Conservation (phyloP, 2,329 filamentous ascomycete species). For the Colletotrichum acutatum region DNA sequence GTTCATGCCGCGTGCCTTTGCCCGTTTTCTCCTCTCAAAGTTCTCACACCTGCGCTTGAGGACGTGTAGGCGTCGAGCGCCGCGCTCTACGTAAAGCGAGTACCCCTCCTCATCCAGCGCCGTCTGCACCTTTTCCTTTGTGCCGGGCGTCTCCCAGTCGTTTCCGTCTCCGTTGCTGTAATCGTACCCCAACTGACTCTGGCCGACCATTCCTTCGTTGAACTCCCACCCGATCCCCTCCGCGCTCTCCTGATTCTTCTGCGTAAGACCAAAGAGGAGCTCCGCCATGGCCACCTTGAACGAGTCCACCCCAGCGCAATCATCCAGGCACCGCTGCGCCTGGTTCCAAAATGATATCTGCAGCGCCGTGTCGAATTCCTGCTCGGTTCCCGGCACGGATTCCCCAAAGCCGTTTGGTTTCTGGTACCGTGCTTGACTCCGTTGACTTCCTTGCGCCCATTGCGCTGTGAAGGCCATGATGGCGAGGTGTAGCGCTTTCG, state of each 20-base stretch:
- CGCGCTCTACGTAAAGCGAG: constrained; percentile 50
- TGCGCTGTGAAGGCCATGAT: constrained; percentile 66
- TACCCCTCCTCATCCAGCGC: constrained; percentile 42
- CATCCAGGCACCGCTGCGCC: constrained; percentile 48
- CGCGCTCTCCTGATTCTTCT: constrained; percentile 37
- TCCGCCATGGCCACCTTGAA: constrained; percentile 51
- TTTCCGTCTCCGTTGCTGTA: not conserved
- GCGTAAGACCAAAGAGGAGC: constrained; percentile 50
- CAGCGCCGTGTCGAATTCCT: constrained; percentile 51
- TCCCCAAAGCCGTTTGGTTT: constrained; percentile 22
- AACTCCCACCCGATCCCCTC: constrained; percentile 35
- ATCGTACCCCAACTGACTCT: too few species aligned
- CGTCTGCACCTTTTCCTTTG: constrained; percentile 21
- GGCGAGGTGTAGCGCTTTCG: constrained; percentile 57
- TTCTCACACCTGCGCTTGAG: constrained; percentile 49
- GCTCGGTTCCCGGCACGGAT: constrained; percentile 39
- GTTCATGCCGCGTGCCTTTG: not conserved
- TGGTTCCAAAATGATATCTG: constrained; percentile 52
- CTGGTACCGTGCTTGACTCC: constrained; percentile 25
- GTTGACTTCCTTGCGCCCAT: constrained; percentile 54
- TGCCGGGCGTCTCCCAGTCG: not conserved
- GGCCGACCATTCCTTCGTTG: not conserved
- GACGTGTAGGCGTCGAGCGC: constrained; percentile 50
- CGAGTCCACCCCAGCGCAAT: constrained; percentile 48
- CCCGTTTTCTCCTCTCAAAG: not conserved